These are phyloP conservation scores for Alternaria arbusti DNA, from an alignment of 2,329 filamentous ascomycete genomes.

Conservation along the genomic window DNA sequence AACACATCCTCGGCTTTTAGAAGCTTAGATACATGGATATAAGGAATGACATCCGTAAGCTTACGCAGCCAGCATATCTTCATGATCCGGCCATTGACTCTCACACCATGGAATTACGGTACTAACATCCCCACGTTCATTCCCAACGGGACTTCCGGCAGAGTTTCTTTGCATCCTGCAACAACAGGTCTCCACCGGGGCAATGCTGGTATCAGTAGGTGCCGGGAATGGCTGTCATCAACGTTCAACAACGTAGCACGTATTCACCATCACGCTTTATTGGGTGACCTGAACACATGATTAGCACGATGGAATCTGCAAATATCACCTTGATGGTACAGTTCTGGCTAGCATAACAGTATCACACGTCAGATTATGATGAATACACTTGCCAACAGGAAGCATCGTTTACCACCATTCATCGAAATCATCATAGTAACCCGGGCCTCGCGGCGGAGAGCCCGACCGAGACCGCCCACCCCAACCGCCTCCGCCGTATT, in stretches of 20 bases:
- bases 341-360: background rate
- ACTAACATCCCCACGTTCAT: background rate
- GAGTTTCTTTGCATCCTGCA: background rate
- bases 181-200: background rate
- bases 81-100: too few species aligned
- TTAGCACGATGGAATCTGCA: background rate
- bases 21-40: background rate
- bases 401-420: background rate
- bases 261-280: rapidly evolving
- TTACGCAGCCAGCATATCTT: background rate
- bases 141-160: background rate
- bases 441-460: background rate
- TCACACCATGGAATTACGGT: background rate
- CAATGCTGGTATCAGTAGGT: background rate
- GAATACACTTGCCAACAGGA: background rate
- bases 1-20: background rate
- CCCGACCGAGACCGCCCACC: background rate
- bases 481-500: background rate
- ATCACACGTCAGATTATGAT: background rate
- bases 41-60: background rate
- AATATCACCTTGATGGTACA: background rate
- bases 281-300: background rate
- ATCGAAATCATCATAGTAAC: background rate
- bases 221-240: background rate
- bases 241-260: background rate